Conservation (phyloP, 2,329 filamentous ascomycete species). For the Fusarium tuaranense region DNA sequence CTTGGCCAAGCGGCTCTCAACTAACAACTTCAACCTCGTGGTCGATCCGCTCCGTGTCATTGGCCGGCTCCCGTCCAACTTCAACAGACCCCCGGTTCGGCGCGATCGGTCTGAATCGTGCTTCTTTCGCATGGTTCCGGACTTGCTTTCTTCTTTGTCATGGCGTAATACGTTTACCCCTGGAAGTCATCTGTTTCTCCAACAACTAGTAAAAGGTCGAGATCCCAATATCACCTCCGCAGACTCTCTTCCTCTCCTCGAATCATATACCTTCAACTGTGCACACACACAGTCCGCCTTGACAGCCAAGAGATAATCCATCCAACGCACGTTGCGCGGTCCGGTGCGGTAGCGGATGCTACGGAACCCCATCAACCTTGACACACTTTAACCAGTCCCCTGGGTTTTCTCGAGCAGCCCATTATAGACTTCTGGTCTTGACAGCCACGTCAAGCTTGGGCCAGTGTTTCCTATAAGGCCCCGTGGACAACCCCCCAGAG, state of each 20-base stretch:
- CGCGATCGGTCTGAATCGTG: background rate
- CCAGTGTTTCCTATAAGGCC: conserved; percentile 21
- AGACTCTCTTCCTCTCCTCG: conserved; percentile 10
- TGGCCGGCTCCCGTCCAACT: conserved; percentile 17
- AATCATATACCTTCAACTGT: conserved; percentile 32
- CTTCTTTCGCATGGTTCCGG: conserved; percentile 9
- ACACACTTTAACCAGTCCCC: conserved; percentile 26
- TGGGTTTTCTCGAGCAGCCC: conserved; percentile 20
- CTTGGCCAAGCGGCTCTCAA: conserved; percentile 17
- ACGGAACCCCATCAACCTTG: conserved; percentile 11
- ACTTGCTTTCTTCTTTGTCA: conserved; percentile 16
- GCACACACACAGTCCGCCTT: conserved; percentile 38
- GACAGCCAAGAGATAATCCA: conserved; percentile 8
- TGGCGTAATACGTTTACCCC: conserved; percentile 2
- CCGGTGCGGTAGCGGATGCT: conserved; percentile 5
- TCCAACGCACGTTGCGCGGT: conserved; percentile 13
- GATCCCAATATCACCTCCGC: conserved; percentile 3
- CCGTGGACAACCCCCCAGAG: background rate
- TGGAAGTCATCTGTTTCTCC: conserved; percentile 3
- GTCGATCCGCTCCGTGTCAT: conserved; percentile 28
- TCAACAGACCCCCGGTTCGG: conserved; percentile 14
- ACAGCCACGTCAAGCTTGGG: conserved; percentile 10
- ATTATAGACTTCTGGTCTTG: background rate
- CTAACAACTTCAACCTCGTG: conserved; percentile 30
- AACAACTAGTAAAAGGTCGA: conserved; percentile 8